A percentile compares a stretch with the other conserved stretches of the same genome.
Evolutionary conservation across 2,329 filamentous ascomycete genomes (phyloP).

Genomic region (Colletotrichum paranaense): DNA sequence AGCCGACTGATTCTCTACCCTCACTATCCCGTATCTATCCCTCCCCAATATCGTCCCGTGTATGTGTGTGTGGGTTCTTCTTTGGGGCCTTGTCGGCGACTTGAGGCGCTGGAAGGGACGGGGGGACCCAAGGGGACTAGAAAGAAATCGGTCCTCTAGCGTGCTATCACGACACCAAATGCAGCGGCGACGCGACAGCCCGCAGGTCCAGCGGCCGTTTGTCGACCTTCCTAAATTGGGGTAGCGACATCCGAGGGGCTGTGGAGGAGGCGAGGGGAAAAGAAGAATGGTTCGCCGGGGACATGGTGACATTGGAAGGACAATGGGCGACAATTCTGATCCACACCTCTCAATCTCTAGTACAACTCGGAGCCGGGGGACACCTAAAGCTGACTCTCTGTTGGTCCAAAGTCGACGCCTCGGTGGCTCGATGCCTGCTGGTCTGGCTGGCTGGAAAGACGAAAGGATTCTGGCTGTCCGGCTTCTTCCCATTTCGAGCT

Average conservation of each 20-base stretch:
- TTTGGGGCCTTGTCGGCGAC: slow-evolving; percentile 12
- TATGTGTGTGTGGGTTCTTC: slow-evolving; percentile 14
- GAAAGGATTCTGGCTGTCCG: background rate
- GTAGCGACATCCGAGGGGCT: slow-evolving; percentile 35
- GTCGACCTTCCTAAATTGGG: slow-evolving; percentile 35
- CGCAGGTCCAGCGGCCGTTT: slow-evolving; percentile 29
- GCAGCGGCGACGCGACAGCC: slow-evolving; percentile 16
- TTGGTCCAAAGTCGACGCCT: slow-evolving; percentile 6
- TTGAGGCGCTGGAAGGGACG: background rate
- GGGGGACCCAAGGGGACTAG: slow-evolving; percentile 15
- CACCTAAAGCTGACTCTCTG: slow-evolving; percentile 11
- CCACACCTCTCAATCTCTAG: slow-evolving; percentile 13
- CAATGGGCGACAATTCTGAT: slow-evolving; percentile 7
- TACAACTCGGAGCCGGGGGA: background rate
- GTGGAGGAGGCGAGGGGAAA: slow-evolving; percentile 28
- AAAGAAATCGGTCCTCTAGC: slow-evolving; percentile 25
- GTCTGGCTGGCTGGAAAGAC: background rate
- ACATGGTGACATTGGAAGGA: slow-evolving; percentile 23
- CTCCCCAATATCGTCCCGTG: background rate
- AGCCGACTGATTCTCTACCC: background rate
- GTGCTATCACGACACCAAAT: slow-evolving; percentile 33
- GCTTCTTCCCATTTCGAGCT: slow-evolving; percentile 1
- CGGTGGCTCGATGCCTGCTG: slow-evolving; percentile 6
- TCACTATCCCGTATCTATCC: background rate
- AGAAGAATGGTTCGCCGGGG: slow-evolving; percentile 34